Conservation (phyloP, 108 stramenopile species). For the Nitzschia sp. region DNA sequence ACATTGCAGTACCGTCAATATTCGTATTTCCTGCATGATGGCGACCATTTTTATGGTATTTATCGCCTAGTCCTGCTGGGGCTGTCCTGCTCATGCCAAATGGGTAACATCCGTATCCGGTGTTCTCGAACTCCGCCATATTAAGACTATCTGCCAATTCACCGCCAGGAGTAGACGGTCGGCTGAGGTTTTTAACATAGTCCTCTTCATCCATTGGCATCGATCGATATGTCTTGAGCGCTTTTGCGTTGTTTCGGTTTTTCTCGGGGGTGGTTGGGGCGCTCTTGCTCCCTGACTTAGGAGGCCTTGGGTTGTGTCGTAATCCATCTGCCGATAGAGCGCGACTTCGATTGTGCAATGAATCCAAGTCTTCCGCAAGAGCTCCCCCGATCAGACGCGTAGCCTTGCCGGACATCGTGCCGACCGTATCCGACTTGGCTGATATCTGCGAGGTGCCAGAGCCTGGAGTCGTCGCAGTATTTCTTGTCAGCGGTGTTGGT, state of each 20-base stretch:
- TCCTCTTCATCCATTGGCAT: not conserved
- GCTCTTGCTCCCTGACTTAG: not conserved
- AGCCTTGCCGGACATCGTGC: not conserved
- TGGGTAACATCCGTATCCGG: constrained; percentile 1
- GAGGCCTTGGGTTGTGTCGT: not conserved
- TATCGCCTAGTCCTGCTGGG: too few relatives aligned
- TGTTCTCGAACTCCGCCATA: not conserved
- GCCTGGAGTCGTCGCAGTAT: not conserved
- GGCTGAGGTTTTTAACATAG: constrained; percentile 28
- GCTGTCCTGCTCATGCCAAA: not conserved
- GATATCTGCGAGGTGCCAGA: not conserved
- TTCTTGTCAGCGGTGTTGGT: not conserved
- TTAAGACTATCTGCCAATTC: not conserved
- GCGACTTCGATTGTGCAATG: too few relatives aligned
- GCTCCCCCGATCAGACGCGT: constrained; percentile 6
- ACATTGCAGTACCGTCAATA: constrained; percentile 44
- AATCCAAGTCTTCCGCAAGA: too few relatives aligned
- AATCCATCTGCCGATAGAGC: too few relatives aligned
- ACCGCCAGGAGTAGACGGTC: constrained; percentile 23
- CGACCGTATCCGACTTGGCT: not conserved
- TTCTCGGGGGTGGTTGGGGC: constrained; percentile 1
- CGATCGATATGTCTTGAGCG: not conserved
- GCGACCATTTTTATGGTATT: constrained; percentile 21
- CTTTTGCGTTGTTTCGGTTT: not conserved
- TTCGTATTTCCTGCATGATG: constrained; percentile 44